Base-by-base conservation (phyloP, 495 filamentous ascomycete species). In the Daldinia concentrica region DNA sequence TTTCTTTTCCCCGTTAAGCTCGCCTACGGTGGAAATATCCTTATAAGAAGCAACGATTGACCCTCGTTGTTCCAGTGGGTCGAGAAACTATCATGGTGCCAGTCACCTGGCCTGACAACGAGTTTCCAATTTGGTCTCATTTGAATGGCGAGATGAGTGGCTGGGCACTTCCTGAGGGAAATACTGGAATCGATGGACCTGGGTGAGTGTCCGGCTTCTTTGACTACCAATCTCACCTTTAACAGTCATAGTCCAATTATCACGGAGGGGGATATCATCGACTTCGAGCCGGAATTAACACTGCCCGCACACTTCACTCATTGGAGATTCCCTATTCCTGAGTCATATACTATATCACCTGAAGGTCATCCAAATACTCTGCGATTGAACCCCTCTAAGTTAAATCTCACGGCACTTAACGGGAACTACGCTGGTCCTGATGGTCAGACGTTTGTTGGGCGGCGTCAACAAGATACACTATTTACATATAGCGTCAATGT, bases 11-110 rank as follows among this genome's bases (percentile, higher is more conserved):
- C 17, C 17, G 11, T 19, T 19, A 22, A 17, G 11, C 43, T 19
- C 43, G 43, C 1, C 43, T 48, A 17, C 4, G 2, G 6, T 14
- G 12, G 34, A 2, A 36, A 3, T 36, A 36, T 14, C 12, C 3
- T 36, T 14, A 14, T 14, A 14, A 22, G 43, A 19, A 9, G 43
- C 24, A 48, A 48, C 9, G 0, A 17, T 48, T 48, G 19, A 48
- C 8, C 8, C 17, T 48, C 17, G n/a, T 22, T 48, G 8, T 48
- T 48, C 17, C 12, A 48, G 43, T 90, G 87, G 88, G 86, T 24
- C 75, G 88, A 0, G 89, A 90, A 75, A 87, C 86, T 0, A 77
- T 88, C 24, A 77, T 91, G 57, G 81, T 82, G 3, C 80, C 85
- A 0, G 86, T 86, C 0, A 78, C 74, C 30, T 91, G 87, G 88